Conservation (phyloP, 2,329 filamentous ascomycete genomes). For the Pseudocercospora eumusae region DNA sequence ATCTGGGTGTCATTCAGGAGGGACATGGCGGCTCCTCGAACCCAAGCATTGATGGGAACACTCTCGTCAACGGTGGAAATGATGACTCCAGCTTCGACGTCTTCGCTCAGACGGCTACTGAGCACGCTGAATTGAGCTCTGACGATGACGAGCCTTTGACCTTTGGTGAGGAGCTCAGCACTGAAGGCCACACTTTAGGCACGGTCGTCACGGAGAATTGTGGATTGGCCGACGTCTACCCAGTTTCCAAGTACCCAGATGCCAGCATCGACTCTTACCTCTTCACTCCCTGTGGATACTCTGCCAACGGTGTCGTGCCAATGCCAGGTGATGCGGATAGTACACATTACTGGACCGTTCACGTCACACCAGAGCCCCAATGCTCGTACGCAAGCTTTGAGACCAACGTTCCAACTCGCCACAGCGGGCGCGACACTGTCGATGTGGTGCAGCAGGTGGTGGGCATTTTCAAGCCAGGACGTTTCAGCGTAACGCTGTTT, state of each 20-base stretch:
- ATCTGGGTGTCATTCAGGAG: conserved; percentile 61
- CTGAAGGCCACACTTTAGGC: conserved; percentile 90
- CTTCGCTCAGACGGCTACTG: conserved; percentile 72
- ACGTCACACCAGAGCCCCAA: conserved; percentile 94
- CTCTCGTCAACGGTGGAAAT: conserved; percentile 38
- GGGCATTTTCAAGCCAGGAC: conserved; percentile 93
- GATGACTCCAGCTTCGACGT: conserved; percentile 68
- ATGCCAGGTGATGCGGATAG: conserved; percentile 56
- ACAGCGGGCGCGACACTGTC: conserved; percentile 81
- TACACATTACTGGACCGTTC: conserved; percentile 95
- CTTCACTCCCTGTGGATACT: conserved; percentile 95
- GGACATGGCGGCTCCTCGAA: conserved; percentile 43
- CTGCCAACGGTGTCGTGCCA: conserved; percentile 92
- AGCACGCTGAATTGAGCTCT: conserved; percentile 58
- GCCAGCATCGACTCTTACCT: conserved; percentile 93
- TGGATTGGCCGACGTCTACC: conserved; percentile 86
- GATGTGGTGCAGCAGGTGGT: conserved; percentile 94
- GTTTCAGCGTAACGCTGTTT: conserved; percentile 95
- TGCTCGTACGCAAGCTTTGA: conserved; percentile 98
- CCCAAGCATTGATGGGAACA: conserved; percentile 41
- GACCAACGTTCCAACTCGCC: conserved; percentile 89
- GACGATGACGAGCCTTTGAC: conserved; percentile 54
- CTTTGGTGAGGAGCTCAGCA: conserved; percentile 74
- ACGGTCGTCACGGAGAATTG: conserved; percentile 89
- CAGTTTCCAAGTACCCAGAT: conserved; percentile 82